phyloP scores from a whole-genome alignment of 148 eudicot genomes.

The Camellia lanceoleosa region DNA sequence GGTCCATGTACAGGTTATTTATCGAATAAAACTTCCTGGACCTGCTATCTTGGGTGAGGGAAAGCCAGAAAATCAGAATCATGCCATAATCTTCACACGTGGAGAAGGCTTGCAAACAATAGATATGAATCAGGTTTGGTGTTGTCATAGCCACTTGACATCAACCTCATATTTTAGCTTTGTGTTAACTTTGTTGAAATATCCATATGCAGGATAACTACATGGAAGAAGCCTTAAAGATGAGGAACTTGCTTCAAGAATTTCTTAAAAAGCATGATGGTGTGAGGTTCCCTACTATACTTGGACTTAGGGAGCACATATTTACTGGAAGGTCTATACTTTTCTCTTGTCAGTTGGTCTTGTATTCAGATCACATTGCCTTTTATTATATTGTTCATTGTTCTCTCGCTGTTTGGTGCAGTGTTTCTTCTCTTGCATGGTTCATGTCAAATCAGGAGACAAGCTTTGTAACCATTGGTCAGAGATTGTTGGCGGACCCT shows the following conservation, averaged over 20 bases:
- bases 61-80: slow-evolving; percentile 97
- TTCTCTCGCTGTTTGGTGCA: slow-evolving; percentile 39
- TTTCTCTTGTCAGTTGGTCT: not conserved
- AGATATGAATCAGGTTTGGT: slow-evolving; percentile 88
- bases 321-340: slow-evolving; percentile 85
- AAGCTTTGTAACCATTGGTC: slow-evolving; percentile 98
- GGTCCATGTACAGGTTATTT: slow-evolving; percentile 53
- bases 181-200: slow-evolving; percentile 5
- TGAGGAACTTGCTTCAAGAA: slow-evolving; percentile 98
- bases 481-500: slow-evolving; percentile 91
- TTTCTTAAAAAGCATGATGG: slow-evolving; percentile 87
- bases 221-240: slow-evolving; percentile 99
- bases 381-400: not conserved
- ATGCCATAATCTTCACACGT: slow-evolving; percentile 92
- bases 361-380: not conserved
- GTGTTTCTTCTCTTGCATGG: slow-evolving; percentile 99
- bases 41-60: slow-evolving; percentile 93
- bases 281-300: slow-evolving; percentile 82
- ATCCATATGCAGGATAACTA: slow-evolving; percentile 72
- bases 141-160: not conserved
- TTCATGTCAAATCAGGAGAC: slow-evolving; percentile 99
- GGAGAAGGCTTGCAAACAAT: slow-evolving; percentile 96
- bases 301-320: slow-evolving; percentile 96
- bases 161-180: not conserved
- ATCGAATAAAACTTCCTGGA: slow-evolving; percentile 86